Evolutionary conservation across 805 yeast species (phyloP).

Genomic region (Ogataea chonburiensis): DNA sequence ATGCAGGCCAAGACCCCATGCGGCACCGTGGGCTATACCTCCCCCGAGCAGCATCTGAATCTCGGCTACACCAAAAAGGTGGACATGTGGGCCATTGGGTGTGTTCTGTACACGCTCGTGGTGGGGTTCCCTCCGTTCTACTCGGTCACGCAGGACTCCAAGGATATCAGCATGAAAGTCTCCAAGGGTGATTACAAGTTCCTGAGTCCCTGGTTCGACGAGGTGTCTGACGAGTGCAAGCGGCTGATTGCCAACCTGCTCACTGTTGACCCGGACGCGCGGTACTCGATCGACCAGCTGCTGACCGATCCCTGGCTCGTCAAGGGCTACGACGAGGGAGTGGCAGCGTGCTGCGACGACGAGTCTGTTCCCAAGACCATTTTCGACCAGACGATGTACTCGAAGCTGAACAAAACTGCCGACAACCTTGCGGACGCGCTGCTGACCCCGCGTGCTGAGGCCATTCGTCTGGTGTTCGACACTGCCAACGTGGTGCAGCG

Average conservation of each 20-base stretch:
- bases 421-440: conserved; percentile 25
- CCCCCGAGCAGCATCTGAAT: conserved; percentile 66
- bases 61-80: conserved; percentile 63
- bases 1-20: conserved; percentile 65
- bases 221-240: conserved; percentile 68
- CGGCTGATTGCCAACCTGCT: conserved; percentile 63
- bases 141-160: conserved; percentile 59
- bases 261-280: conserved; percentile 63
- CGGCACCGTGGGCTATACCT: conserved; percentile 75
- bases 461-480: conserved; percentile 38
- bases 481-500: conserved; percentile 35
- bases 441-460: conserved; percentile 39
- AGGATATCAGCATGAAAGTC: conserved; percentile 62
- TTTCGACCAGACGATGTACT: conserved; percentile 28
- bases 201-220: conserved; percentile 87
- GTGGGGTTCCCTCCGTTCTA: conserved; percentile 78
- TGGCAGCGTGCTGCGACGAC: no score
- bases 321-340: conserved; percentile 31
- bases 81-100: conserved; percentile 74
- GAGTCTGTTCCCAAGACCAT: conserved; percentile 27
- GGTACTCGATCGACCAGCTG: conserved; percentile 68
- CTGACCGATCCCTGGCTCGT: conserved; percentile 68
- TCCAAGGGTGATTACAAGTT: conserved; percentile 72
- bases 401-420: conserved; percentile 30
- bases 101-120: conserved; percentile 64